Evolutionary conservation across 106 monocot genomes (phyloP), one percentile per base, ranked within the genome.

Genomic region (Acanthochlamys bracteata): DNA sequence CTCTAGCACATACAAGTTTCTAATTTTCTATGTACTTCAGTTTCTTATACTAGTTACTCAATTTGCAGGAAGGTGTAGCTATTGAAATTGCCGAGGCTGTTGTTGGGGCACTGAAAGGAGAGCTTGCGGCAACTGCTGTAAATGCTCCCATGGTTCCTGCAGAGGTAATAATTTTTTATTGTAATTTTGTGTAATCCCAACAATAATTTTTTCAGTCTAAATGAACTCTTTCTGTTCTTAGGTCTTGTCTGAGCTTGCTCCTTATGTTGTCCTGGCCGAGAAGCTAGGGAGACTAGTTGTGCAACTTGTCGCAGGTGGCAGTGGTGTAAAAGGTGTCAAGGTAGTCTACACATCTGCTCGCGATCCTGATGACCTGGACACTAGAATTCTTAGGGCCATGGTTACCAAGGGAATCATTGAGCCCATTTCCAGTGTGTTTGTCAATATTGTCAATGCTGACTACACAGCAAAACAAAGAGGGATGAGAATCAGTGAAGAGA

Each of bases 91-190:
- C 93, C 26, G 84, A 93, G 61, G 93, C 93, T 40, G 82, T 93
- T 61, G 77, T 93, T 64, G 93, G 93, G 14, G 93, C 93, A 61
- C 68, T 93, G 62, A 77, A 76, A 11, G 93, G 93, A 17, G 93
- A 93, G 55, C 88, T 93, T 39, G 67, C 93, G 43, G 81, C 85
- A 13, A 88, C 93, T 55, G 88, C 88, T 22, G 93, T 93, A 21
- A 93, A 93, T 68, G 93, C 93, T 1, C 93, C 88, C 17, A 93
- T 93, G 93, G 88, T 93, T 69, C 78, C 93, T 23, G 65, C 88
- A 46, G 83, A 92, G 86, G 92, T 92, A 26, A 24, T 42, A 17
- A 49, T 17, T 49, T 49, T 9, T 49, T 49, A 49, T 12, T 17
- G 17, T 14, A 9, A 1, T 49, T 49, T 10, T 49, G 2, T 49